Conservation (phyloP, 2,329 filamentous ascomycete genomes). For the Aspergillus floridensis region DNA sequence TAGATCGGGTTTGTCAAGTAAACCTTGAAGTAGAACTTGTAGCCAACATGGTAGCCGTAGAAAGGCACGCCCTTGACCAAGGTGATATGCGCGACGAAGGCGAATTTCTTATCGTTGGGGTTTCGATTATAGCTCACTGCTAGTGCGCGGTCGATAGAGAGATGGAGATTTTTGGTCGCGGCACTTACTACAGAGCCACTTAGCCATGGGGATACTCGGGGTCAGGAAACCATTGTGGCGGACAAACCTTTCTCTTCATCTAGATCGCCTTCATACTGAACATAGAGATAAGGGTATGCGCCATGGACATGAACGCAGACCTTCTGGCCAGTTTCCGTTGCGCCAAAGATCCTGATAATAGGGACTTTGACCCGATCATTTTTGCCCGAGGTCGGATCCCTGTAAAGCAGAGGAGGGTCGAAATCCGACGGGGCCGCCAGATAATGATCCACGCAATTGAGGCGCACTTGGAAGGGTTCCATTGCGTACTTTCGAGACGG, state of each 20-base stretch:
- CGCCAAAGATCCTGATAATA: slow-evolving; percentile 84
- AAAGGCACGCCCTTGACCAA: slow-evolving; percentile 92
- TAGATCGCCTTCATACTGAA: slow-evolving; percentile 75
- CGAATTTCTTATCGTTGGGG: slow-evolving; percentile 63
- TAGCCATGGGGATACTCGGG: not conserved
- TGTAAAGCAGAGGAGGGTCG: slow-evolving; percentile 73
- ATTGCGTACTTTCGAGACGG: slow-evolving; percentile 39
- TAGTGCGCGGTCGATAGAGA: slow-evolving; percentile 87
- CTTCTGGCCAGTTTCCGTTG: slow-evolving; percentile 91
- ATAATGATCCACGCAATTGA: slow-evolving; percentile 97
- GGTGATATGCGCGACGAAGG: slow-evolving; percentile 85
- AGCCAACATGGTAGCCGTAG: slow-evolving; percentile 93
- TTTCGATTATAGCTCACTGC: slow-evolving; percentile 81
- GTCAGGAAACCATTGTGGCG: not conserved
- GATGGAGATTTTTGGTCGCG: slow-evolving; percentile 74
- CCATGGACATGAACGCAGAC: slow-evolving; percentile 95
- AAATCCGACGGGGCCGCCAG: slow-evolving; percentile 74
- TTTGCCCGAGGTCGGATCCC: slow-evolving; percentile 58
- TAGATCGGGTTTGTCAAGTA: slow-evolving; percentile 86
- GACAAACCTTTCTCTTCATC: slow-evolving; percentile 64
- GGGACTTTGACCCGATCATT: slow-evolving; percentile 71
- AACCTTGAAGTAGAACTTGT: slow-evolving; percentile 87
- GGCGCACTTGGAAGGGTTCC: slow-evolving; percentile 81
- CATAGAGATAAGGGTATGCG: slow-evolving; percentile 91
- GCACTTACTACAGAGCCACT: slow-evolving; percentile 57